Evolutionary conservation across 31 red algal genomes (phyloP), one percentile per base, ranked within the genome.

Genomic region (Odonthalia washingtoniensis): DNA sequence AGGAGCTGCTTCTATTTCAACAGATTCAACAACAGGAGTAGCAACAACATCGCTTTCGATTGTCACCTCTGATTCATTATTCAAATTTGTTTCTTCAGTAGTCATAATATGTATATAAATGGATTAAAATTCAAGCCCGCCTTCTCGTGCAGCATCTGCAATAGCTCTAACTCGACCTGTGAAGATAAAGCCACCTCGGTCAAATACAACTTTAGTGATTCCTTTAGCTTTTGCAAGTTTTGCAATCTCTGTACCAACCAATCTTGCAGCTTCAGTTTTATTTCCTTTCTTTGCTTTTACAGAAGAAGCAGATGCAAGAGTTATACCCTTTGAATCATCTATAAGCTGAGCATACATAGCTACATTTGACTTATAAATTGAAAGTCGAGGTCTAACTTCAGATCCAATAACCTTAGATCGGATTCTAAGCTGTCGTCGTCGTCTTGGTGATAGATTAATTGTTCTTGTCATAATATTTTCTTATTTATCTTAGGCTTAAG

Each of bases 71-170:
- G 64, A 33, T 33, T 30, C 27, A 67, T 67, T 67, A 67, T 67
- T 35, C 33, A 33, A 33, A 33, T 67, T 67, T 35, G 27, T 30
- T 67, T 67, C 64, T 67, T 67, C 64, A 33, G 64, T 67, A 67
- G 64, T 67, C 64, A 67, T 67, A 44, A 44, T 44, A 44, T 44
- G 42, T 44, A 67, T 67, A 35, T 67, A 67, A 33, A 67, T 67
- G 33, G 64, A 67, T 67, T 67, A 67, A 67, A 67, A 67, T 67
- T 67, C 64, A 33, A 67, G 33, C 64, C 64, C 64, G 33, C 30
- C 64, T 67, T 67, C 64, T 33, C 64, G 64, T 35, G 64, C 64
- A 33, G 64, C 64, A 33, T 67, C 64, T 67, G 64, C 64, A 67
- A 67, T 33, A 33, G 64, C 64, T 67, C 33, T 67, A 35, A 67